Percentiles rank a stretch among this genome's conserved stretches.
Evolutionary conservation across 1,139 yeast genomes (phyloP).

Genomic region (Sugiyamaella grinbergsii): DNA sequence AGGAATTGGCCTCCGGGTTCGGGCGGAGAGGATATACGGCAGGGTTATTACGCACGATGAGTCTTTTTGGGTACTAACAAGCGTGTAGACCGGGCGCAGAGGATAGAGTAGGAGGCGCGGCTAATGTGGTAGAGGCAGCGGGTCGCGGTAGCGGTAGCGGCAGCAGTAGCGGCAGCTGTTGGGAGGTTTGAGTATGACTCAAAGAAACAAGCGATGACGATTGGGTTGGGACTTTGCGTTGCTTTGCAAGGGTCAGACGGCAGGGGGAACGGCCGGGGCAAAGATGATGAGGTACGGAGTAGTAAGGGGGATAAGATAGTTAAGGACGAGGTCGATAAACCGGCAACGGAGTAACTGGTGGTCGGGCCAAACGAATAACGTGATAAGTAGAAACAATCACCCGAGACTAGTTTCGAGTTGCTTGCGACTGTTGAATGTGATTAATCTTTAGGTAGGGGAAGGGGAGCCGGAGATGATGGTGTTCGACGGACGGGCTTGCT

Average conservation of each 20-base stretch:
- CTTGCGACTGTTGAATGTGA: no score
- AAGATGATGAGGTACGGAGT: background rate
- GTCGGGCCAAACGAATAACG: background rate
- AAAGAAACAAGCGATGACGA: background rate
- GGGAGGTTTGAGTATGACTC: constrained; percentile 2
- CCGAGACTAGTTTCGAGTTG: no score
- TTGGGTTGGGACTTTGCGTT: background rate
- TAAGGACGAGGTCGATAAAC: background rate
- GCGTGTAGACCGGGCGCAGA: no score
- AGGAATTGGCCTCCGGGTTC: constrained; percentile 5
- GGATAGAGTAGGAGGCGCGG: constrained; percentile 2
- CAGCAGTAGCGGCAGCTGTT: background rate
- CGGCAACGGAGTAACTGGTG: no score
- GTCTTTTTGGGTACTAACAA: no score
- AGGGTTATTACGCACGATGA: constrained; percentile 7
- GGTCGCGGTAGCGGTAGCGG: background rate
- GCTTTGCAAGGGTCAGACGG: background rate
- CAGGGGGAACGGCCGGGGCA: background rate
- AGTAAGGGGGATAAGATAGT: background rate
- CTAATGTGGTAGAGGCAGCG: background rate
- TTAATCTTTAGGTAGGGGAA: background rate
- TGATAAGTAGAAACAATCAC: no score
- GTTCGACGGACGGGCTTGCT: background rate
- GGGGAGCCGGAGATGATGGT: background rate
- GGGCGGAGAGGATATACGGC: no score